phyloP scores from a whole-genome alignment of 78 protist genomes.

The Emiliania huxleyi region DNA sequence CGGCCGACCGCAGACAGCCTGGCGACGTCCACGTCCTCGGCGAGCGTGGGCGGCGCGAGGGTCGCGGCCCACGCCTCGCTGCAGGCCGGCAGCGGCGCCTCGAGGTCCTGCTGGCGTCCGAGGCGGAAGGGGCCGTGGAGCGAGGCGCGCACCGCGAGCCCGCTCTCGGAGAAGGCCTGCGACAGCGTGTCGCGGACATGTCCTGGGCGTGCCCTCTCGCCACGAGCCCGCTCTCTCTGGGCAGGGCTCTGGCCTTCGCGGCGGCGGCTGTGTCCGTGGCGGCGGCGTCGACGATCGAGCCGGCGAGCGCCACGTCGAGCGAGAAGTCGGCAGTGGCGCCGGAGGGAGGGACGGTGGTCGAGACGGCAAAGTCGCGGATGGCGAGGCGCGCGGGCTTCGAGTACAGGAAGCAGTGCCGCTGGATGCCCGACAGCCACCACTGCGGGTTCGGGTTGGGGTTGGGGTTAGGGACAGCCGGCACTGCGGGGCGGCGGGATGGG shows the following conservation, averaged over 20 bases:
- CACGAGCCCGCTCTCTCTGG: too few relatives aligned
- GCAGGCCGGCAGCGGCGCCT: not conserved
- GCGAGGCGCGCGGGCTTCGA: not conserved
- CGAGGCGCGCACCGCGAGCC: not conserved
- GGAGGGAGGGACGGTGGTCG: not conserved
- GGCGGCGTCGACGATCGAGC: not conserved
- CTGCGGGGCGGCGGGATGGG: too few relatives aligned
- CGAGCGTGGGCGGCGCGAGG: not conserved
- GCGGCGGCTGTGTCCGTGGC: too few relatives aligned
- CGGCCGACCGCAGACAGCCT: not conserved
- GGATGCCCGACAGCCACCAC: slow-evolving; percentile 38
- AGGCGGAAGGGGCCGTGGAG: slow-evolving; percentile 3
- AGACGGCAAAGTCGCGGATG: not conserved
- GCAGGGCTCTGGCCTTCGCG: too few relatives aligned
- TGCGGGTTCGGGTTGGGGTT: too few relatives aligned
- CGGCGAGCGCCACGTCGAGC: not conserved
- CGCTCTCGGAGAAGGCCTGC: not conserved
- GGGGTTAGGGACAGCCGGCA: too few relatives aligned
- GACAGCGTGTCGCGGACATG: too few relatives aligned
- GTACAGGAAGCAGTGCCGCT: not conserved
- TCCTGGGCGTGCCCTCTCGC: too few relatives aligned
- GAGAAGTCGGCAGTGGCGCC: not conserved
- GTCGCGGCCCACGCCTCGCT: not conserved
- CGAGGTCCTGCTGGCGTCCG: not conserved
- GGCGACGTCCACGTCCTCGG: not conserved